Base-by-base conservation (phyloP, 169 alveolate genomes). In the Cryptosporidium sp. region DNA sequence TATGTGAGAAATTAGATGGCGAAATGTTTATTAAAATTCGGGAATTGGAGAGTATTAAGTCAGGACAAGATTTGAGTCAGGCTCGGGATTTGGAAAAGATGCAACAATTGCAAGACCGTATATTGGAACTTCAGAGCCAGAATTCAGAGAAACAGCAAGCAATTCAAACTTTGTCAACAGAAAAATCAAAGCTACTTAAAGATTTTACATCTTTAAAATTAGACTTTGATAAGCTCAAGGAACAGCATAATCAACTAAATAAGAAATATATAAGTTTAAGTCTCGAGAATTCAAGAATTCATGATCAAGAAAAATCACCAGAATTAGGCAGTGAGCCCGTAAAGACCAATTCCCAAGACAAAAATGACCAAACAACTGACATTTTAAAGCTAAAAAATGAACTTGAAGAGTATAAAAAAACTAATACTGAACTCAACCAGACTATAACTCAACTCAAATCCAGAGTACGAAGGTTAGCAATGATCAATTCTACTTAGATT, bases 101-200 rank as follows among this genome's bases (percentile, higher is more conserved):
- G 18, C 52, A 48, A 4, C 67, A 62, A 48, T 23, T 61, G 16
- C 48, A 80, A 21, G 23, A 39, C 9, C 71, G 75, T 7, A 59
- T 80, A 41, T 31, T 65, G 18, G 89, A 80, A 7, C 74, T 80
- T 65, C 80, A 80, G 35, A 31, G 69, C 33, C 89, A 62, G 55
- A 80, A 80, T 62, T 62, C 75, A 14, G 75, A 80, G 33, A 80
- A 62, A 26, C 89, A 80, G 26, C 67, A 80, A 26, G 89, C 74
- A 0, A 65, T 80, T 26, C 74, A 80, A 62, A 50, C 48, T 45
- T 29, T 80, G n/a, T 61, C 52, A 59, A 23, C 89, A 10, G 89
- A 80, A 62, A 80, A 80, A 48, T 80, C 80, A 7, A 65, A 62
- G 70, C 29, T 80, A 4, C 59, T 67, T 0, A 80, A 35, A 62